phyloP scores from a whole-genome alignment of 2,329 filamentous ascomycete genomes.

The Ophiostoma australiae region DNA sequence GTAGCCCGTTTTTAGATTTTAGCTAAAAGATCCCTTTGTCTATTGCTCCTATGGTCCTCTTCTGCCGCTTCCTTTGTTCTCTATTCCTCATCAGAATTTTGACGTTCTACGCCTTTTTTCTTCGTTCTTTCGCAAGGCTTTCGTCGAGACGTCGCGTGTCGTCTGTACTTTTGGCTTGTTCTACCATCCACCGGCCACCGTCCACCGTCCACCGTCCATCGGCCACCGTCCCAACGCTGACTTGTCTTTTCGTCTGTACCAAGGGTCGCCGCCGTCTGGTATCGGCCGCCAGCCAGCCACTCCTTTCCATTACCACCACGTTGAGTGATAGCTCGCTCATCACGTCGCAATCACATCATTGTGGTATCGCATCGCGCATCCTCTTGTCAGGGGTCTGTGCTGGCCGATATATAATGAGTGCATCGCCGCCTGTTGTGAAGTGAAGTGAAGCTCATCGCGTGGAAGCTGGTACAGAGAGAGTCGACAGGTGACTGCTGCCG shows the following conservation, averaged over 20 bases:
- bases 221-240: not conserved
- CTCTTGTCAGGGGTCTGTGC: not conserved
- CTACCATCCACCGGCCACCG: too few relatives aligned
- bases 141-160: too few relatives aligned
- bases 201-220: too few relatives aligned
- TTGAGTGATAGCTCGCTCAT: not conserved
- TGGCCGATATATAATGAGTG: slow-evolving; percentile 6
- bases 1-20: not conserved
- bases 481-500: not conserved
- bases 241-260: not conserved
- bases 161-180: too few relatives aligned
- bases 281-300: too few relatives aligned
- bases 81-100: not conserved
- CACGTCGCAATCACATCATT: not conserved
- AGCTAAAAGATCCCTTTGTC: not conserved
- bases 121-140: not conserved
- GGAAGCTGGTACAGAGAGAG: not conserved
- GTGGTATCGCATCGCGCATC: not conserved
- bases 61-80: not conserved
- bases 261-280: not conserved
- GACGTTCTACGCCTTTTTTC: not conserved
- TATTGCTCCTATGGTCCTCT: not conserved
- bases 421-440: not conserved
- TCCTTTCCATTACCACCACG: too few relatives aligned
- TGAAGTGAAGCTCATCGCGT: not conserved